These are phyloP conservation scores for Silene noctiflora DNA, from an alignment of 179 eudicot species.

Conservation along the genomic window DNA sequence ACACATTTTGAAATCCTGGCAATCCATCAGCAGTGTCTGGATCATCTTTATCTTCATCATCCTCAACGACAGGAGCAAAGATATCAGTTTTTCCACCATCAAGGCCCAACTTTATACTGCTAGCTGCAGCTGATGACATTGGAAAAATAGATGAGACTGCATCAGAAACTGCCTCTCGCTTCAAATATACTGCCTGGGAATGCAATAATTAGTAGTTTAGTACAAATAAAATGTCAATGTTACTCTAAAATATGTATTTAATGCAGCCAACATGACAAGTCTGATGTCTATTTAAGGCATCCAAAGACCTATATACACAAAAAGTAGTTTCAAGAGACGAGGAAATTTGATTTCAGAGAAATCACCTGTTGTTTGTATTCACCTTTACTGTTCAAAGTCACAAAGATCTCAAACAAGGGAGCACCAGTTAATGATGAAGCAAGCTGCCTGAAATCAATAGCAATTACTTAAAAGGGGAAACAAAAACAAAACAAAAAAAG, in stretches of 20 bases:
- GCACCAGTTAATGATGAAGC: conserved; percentile 72
- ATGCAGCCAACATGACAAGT: background rate
- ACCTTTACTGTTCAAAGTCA: conserved; percentile 63
- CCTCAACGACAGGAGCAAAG: conserved; percentile 39
- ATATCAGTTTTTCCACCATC: conserved; percentile 52
- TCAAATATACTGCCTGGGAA: conserved; percentile 81
- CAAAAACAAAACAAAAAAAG: background rate
- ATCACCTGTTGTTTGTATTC: conserved; percentile 85
- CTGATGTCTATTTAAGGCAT: background rate
- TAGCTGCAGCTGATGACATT: conserved; percentile 40
- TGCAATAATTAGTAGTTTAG: background rate
- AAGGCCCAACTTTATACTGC: conserved; percentile 45
- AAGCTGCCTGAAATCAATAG: conserved; percentile 72
- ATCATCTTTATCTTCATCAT: conserved; percentile 70
- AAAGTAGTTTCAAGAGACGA: background rate
- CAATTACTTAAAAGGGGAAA: background rate
- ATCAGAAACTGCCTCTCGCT: conserved; percentile 46
- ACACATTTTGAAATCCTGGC: conserved; percentile 55
- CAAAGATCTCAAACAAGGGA: conserved; percentile 84
- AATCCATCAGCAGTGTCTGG: conserved; percentile 49
- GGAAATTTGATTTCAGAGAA: background rate
- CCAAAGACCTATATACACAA: background rate
- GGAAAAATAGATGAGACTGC: conserved; percentile 46
- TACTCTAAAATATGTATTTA: background rate
- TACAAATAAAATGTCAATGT: background rate